Percentiles rank a stretch among this genome's conserved stretches.
These are phyloP conservation scores for Graphilbum ipis-grandicollis DNA, from an alignment of 2,329 filamentous ascomycete genomes.

Conservation along the genomic window DNA sequence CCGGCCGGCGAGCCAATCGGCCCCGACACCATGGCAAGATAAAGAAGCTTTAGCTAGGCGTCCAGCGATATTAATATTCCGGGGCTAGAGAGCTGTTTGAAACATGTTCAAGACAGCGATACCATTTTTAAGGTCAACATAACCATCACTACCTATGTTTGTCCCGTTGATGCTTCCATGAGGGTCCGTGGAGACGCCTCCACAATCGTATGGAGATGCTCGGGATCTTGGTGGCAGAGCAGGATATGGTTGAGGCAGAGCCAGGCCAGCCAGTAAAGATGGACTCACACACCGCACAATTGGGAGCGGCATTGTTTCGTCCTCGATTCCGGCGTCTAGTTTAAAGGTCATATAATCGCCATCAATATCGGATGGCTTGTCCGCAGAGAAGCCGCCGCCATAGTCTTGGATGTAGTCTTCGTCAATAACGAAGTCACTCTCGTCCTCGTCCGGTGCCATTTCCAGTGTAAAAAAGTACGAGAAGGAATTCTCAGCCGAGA, in stretches of 20 bases:
- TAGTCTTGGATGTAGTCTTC: slow-evolving; percentile 20
- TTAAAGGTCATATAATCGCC: slow-evolving; percentile 27
- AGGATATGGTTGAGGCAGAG: slow-evolving; percentile 21
- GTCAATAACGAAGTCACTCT: slow-evolving; percentile 17
- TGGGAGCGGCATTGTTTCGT: slow-evolving; percentile 24
- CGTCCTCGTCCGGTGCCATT: slow-evolving; percentile 18
- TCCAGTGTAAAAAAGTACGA: slow-evolving; percentile 38
- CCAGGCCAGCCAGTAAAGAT: slow-evolving; percentile 30
- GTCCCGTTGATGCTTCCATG: too few species aligned
- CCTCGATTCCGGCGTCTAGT: slow-evolving; percentile 41
- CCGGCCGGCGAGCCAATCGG: slow-evolving; percentile 10
- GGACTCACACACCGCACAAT: slow-evolving; percentile 38
- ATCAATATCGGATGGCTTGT: slow-evolving; percentile 18
- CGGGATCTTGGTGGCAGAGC: slow-evolving; percentile 21
- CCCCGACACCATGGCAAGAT: too few species aligned
- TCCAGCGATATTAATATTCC: too few species aligned
- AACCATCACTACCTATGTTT: too few species aligned
- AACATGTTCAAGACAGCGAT: too few species aligned
- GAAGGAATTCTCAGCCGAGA: slow-evolving; percentile 33
- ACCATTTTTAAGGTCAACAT: too few species aligned
- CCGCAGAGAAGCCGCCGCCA: slow-evolving; percentile 19
- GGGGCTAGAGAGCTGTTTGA: too few species aligned
- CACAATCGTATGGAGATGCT: background rate
- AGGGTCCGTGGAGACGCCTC: too few species aligned
- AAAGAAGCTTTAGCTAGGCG: too few species aligned